A percentile compares a stretch with the other conserved stretches of the same genome.
Conservation (phyloP, 148 eudicot genomes). For the Fagopyrum homotropicum region DNA sequence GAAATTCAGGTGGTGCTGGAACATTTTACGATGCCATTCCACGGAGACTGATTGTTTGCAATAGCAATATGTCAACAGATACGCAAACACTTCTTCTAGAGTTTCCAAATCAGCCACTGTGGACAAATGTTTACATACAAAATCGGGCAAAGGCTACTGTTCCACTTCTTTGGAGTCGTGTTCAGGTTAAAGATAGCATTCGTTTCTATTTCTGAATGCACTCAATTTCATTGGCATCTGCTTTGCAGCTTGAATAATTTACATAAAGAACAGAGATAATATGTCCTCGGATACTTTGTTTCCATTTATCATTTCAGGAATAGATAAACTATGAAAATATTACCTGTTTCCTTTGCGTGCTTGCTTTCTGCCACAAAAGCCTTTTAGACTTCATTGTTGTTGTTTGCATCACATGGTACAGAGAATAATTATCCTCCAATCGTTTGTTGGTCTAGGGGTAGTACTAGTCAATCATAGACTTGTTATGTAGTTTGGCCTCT, state of each 20-base stretch:
- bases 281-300: not conserved
- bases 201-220: not conserved
- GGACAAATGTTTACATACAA: constrained; percentile 69
- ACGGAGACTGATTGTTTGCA: constrained; percentile 57
- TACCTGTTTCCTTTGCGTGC: not conserved
- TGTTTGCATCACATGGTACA: not conserved
- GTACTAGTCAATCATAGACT: not conserved
- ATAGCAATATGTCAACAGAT: constrained; percentile 69
- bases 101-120: constrained; percentile 82
- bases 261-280: not conserved
- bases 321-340: not conserved
- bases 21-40: constrained; percentile 86
- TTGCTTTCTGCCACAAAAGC: not conserved
- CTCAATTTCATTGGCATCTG: not conserved
- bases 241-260: not conserved
- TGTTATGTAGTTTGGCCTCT: not conserved
- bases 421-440: not conserved
- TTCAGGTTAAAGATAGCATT: constrained; percentile 47
- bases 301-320: not conserved
- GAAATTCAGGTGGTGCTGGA: constrained; percentile 88
- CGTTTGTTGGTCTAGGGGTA: not conserved
- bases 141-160: constrained; percentile 70
- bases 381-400: not conserved
- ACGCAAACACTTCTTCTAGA: constrained; percentile 79
- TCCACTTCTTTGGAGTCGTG: constrained; percentile 94